Evolutionary conservation across 2,329 filamentous ascomycete species (phyloP).

Genomic region (Alternaria solani): DNA sequence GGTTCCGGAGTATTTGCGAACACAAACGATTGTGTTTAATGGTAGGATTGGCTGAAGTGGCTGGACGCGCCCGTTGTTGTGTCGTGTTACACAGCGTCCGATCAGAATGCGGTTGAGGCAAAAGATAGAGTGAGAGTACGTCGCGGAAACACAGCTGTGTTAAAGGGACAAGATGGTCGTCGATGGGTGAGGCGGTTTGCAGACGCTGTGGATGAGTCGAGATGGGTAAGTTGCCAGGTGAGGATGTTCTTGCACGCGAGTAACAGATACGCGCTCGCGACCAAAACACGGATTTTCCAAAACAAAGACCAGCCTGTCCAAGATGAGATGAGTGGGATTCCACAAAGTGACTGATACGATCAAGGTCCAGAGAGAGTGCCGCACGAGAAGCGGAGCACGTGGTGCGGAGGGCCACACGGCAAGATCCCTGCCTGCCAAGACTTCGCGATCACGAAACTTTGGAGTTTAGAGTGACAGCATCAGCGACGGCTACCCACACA

Average conservation of each 20-base stretch:
- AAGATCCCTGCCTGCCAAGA: conserved; percentile 42
- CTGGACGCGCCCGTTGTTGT: background rate
- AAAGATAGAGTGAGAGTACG: background rate
- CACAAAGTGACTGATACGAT: background rate
- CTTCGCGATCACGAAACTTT: conserved; percentile 40
- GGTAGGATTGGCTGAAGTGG: background rate
- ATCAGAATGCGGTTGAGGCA: background rate
- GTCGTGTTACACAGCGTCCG: background rate
- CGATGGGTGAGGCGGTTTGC: background rate
- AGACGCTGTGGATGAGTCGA: background rate
- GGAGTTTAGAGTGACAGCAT: conserved; percentile 20
- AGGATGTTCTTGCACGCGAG: background rate
- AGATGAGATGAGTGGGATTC: conserved; percentile 3
- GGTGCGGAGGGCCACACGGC: conserved; percentile 7
- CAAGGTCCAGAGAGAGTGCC: background rate
- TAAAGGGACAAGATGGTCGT: background rate
- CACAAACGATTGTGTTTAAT: background rate
- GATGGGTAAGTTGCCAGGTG: conserved; percentile 6
- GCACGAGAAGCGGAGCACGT: conserved; percentile 18
- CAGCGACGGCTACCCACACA: conserved; percentile 26
- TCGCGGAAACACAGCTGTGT: background rate
- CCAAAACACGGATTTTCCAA: background rate
- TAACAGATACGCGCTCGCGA: background rate
- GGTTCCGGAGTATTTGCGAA: too few species aligned
- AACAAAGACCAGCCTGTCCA: background rate